Base-by-base conservation (phyloP, 2,329 filamentous ascomycete species). In the Thelonectria blattea region DNA sequence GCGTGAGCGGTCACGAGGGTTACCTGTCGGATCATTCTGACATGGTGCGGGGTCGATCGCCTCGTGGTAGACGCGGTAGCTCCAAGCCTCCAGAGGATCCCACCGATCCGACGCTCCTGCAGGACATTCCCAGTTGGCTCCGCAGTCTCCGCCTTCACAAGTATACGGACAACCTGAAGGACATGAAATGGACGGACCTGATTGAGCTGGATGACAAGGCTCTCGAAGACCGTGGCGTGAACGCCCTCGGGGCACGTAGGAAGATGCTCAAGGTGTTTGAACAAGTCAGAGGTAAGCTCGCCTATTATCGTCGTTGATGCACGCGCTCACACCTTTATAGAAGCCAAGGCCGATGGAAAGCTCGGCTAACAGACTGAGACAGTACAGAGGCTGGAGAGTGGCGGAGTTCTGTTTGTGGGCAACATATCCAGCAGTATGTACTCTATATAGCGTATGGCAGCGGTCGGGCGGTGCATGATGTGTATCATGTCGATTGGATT, bases 221-320 rank as follows among this genome's bases (percentile, higher is more conserved):
- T 50, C 82, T 99, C 65, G 94, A 98, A 79, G 91, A 92, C 24
- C 90, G 92, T 53, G 95, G 95, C 51, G 95, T 99, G 32, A 97
- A 97, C 75, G 95, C 95, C 55, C 85, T 98, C 58, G 95, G 95
- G 70, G 95, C 95, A 17, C 85, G 95, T 68, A 91, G 94, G 75
- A 99, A 99, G 85, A 96, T 99, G 92, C 81, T 99, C 62, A 99
- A 99, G 87, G 95, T 98, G 58, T 98, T 98, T 78, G 95, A 98
- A 71, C 93, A 97, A 81, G 94, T 98, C 72, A 92, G 88, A 78
- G 91, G 87, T 88, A 79, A 65, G 79, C 70, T 43, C 17, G 15
- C 39, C 7, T 14, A n/a, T 11, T 17, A 12, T 41, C 3, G 18
- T 30, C n/a, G 5, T 42, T 3, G 3, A 18, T 18, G 17, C 11